phyloP scores from a whole-genome alignment of 169 alveolate species.

The Cryptosporidium parvum region DNA sequence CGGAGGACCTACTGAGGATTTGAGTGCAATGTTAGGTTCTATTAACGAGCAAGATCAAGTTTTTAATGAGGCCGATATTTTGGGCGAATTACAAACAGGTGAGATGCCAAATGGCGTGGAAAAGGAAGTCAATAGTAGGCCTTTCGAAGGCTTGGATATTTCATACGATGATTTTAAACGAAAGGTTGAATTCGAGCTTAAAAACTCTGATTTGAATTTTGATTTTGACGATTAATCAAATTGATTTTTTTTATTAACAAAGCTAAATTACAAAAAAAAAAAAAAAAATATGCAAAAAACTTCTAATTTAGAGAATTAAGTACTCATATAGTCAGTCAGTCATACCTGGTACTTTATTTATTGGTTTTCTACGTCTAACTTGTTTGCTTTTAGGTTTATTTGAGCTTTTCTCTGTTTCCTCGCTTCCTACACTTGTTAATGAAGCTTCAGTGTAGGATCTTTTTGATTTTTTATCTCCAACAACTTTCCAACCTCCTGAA shows the following conservation, averaged over 20 bases:
- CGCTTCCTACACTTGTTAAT: neutral
- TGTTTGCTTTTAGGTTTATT: conserved; percentile 20
- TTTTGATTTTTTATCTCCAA: conserved; percentile 49
- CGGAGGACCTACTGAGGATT: conserved; percentile 47
- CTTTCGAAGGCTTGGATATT: neutral
- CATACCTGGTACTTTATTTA: conserved; percentile 72
- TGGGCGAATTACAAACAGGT: conserved; percentile 41
- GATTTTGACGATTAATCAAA: conserved; percentile 22
- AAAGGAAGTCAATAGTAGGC: neutral
- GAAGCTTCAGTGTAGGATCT: conserved; percentile 19
- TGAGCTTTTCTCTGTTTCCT: neutral
- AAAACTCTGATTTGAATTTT: conserved; percentile 19
- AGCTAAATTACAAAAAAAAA: neutral
- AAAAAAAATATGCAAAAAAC: neutral
- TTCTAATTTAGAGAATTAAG: conserved; percentile 5
- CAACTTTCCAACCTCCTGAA: conserved; percentile 55
- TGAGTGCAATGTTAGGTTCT: conserved; percentile 25
- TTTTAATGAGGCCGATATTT: conserved; percentile 46
- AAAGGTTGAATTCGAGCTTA: conserved; percentile 33
- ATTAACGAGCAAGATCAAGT: conserved; percentile 2
- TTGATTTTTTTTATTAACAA: neutral
- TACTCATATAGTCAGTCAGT: conserved; percentile 40
- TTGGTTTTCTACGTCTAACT: conserved; percentile 31
- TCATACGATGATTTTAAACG: conserved; percentile 58
- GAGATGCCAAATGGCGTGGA: neutral